Percentiles rank a stretch among this genome's conserved stretches.
Evolutionary conservation across 2,329 filamentous ascomycete species (phyloP).

Genomic region (Stagonosporopsis chrysanthemi): DNA sequence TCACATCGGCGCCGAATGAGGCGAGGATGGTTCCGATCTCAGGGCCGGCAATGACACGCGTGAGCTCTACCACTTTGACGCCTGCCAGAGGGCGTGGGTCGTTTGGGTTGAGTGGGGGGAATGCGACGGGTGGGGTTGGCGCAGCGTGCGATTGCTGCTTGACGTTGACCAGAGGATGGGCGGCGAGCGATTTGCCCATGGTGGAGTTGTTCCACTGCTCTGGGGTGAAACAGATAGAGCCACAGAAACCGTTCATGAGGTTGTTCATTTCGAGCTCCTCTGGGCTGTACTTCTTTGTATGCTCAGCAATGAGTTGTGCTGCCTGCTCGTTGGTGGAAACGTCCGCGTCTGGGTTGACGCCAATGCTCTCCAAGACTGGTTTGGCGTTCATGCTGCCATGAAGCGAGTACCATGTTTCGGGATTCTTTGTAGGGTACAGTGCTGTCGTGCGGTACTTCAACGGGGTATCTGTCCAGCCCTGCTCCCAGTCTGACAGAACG

Average conservation of each 20-base stretch:
- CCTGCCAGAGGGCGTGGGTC: slow-evolving; percentile 52
- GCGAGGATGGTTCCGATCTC: slow-evolving; percentile 49
- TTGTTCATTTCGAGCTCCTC: slow-evolving; percentile 30
- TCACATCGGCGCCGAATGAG: slow-evolving; percentile 53
- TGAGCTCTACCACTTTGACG: slow-evolving; percentile 46
- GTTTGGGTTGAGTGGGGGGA: slow-evolving; percentile 39
- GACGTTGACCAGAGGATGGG: slow-evolving; percentile 55
- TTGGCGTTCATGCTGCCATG: slow-evolving; percentile 59
- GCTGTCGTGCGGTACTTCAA: slow-evolving; percentile 49
- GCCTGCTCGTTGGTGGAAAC: slow-evolving; percentile 29
- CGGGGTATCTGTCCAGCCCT: slow-evolving; percentile 47
- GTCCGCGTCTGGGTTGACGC: slow-evolving; percentile 48
- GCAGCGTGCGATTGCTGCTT: slow-evolving; percentile 42
- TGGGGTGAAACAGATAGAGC: slow-evolving; percentile 56
- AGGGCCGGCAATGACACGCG: slow-evolving; percentile 53
- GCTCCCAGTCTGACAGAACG: slow-evolving; percentile 51
- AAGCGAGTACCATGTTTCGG: slow-evolving; percentile 58
- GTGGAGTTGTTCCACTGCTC: slow-evolving; percentile 54
- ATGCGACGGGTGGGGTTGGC: slow-evolving; percentile 29
- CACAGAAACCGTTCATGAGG: slow-evolving; percentile 34
- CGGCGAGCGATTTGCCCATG: slow-evolving; percentile 54
- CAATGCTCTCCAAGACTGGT: slow-evolving; percentile 56
- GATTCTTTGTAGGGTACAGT: slow-evolving; percentile 56
- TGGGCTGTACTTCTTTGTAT: slow-evolving; percentile 45
- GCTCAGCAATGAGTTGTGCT: slow-evolving; percentile 29